Base-by-base conservation (phyloP, 2,329 filamentous ascomycete species). In the Xylaria multiplex region DNA sequence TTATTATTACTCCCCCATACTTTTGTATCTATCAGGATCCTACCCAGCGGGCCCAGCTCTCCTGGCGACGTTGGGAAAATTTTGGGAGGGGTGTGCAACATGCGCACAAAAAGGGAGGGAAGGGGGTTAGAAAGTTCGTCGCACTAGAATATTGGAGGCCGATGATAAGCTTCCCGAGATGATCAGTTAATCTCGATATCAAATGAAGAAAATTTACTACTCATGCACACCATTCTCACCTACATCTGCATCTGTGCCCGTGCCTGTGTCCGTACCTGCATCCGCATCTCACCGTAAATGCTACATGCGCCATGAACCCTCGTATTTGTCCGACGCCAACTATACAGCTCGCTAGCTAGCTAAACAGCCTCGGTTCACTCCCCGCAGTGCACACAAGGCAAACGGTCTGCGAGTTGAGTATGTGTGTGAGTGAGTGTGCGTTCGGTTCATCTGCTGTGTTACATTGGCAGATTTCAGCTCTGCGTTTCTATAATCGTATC, bases 401-500 rank as follows among this genome's bases (percentile, higher is more conserved):
- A 16, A 30, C 45, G 49, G 24, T 50, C 57, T 24, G 35, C 32
- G 27, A 49, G 24, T 35, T 9, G 32, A 16, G 43, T 6, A 11
- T 27, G 27, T 27, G 27, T 27, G 27, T 27, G 27, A 27, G 27
- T 27, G 27, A 27, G 27, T 27, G 27, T 27, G 27, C 5, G 27
- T 27, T n/a, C n/a, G n/a, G 27, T 27, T 27, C 27, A 5, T 35
- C 19, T 13, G 27, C 42, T 42, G 53, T 30, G 64, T 66, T 62
- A 66, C 63, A 63, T 60, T 42, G 32, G 16, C 11, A 54, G 7
- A 6, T 35, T 45, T 62, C 63, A 66, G 60, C 59, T 54, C 19
- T 48, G n/a, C 56, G 56, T 66, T 66, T 66, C 66, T 57, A 63
- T 64, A 63, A 48, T 56, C n/a, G 67, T 64, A 59, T 67, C 60